Percentiles rank a stretch among this genome's conserved stretches.
Conservation (phyloP, 495 filamentous ascomycete species). For the Neurospora africana region DNA sequence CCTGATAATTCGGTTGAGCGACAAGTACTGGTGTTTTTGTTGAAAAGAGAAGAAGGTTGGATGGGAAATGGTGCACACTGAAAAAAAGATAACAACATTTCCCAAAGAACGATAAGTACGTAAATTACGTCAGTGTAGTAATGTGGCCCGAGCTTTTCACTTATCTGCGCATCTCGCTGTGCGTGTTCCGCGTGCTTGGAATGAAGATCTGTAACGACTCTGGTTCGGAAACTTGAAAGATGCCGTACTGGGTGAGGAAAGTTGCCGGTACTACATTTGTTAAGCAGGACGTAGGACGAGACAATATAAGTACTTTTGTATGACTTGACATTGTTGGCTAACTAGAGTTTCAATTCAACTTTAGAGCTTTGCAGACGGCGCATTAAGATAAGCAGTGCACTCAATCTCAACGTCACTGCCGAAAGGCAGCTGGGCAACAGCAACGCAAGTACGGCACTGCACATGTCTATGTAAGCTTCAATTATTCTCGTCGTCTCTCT, state of each 20-base stretch:
- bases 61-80: too few relatives aligned
- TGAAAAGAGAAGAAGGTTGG: not conserved
- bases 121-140: not conserved
- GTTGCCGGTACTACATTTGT: not conserved
- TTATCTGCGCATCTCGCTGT: not conserved
- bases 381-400: constrained; percentile 44
- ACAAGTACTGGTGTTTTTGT: not conserved
- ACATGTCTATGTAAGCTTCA: not conserved
- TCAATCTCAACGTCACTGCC: constrained; percentile 66
- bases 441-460: constrained; percentile 52
- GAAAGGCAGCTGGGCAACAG: constrained; percentile 53
- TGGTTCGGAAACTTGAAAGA: not conserved
- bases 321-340: not conserved
- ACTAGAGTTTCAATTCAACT: not conserved
- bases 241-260: not conserved
- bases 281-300: not conserved
- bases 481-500: not conserved
- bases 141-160: not conserved
- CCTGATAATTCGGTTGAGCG: not conserved
- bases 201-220: not conserved
- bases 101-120: not conserved
- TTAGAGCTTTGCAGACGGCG: not conserved
- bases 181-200: not conserved
- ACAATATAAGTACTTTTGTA: not conserved
- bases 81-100: too few relatives aligned